A percentile compares a stretch with the other conserved stretches of the same genome.
Conservation (phyloP, 805 yeast species). For the Ogataea trehaloabstinens region DNA sequence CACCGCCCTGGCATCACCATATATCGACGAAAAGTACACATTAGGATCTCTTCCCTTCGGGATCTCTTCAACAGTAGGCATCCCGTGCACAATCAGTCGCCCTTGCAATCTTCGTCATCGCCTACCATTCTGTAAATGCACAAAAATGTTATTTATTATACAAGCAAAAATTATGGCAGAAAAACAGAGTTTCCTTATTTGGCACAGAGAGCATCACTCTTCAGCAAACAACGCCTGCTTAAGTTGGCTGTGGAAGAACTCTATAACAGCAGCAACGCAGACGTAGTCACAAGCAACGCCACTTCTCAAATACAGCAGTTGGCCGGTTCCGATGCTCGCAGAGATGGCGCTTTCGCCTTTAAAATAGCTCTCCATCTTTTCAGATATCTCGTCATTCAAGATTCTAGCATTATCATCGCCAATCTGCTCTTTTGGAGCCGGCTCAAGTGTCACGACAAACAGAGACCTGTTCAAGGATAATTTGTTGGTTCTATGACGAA, state of each 20-base stretch:
- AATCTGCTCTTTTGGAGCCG: constrained; percentile 5
- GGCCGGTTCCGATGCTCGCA: constrained; percentile 8
- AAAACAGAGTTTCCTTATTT: too few relatives aligned
- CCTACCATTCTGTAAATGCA: neutral
- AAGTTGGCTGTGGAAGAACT: constrained; percentile 18
- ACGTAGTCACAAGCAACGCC: constrained; percentile 28
- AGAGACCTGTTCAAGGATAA: constrained; percentile 21
- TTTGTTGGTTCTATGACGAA: constrained; percentile 19
- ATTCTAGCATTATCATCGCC: constrained; percentile 12
- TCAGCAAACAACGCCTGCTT: constrained; percentile 5
- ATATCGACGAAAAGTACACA: constrained; percentile 27
- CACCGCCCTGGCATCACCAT: constrained; percentile 16
- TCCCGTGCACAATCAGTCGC: too few relatives aligned
- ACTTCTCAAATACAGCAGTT: constrained; percentile 21
- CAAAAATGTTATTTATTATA: too few relatives aligned
- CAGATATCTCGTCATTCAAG: constrained; percentile 8
- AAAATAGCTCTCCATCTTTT: constrained; percentile 14
- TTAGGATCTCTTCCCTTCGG: constrained; percentile 25
- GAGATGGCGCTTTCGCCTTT: constrained; percentile 17
- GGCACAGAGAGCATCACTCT: neutral
- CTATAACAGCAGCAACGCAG: constrained; percentile 16
- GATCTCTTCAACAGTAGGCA: constrained; percentile 31
- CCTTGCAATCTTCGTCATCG: neutral
- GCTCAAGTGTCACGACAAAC: constrained; percentile 24
- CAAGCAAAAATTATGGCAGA: neutral